These are phyloP conservation scores for Curvularia hawaiiensis DNA, from an alignment of 2,329 filamentous ascomycete genomes.

Conservation along the genomic window DNA sequence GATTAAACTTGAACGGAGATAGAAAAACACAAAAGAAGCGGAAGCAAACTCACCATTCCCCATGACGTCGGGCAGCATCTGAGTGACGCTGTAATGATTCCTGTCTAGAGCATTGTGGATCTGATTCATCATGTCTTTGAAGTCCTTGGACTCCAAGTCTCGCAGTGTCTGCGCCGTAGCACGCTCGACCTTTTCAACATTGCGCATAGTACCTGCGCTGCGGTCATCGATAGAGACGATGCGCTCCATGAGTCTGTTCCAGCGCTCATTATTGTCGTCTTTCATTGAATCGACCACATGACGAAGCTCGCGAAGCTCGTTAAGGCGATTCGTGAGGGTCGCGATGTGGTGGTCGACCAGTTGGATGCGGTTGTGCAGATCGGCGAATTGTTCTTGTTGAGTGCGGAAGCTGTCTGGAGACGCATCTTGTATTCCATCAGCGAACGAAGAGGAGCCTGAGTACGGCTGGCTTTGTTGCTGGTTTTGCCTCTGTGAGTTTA, in stretches of 20 bases:
- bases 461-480: constrained; percentile 28
- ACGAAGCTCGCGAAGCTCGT: constrained; percentile 64
- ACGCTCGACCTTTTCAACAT: constrained; percentile 60
- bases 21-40: neutral
- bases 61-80: constrained; percentile 57
- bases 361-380: constrained; percentile 85
- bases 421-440: constrained; percentile 50
- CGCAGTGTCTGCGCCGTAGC: constrained; percentile 57
- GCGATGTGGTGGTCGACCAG: constrained; percentile 76
- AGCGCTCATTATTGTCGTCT: constrained; percentile 60
- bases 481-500: constrained; percentile 40
- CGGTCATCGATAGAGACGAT: constrained; percentile 41
- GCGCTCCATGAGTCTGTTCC: constrained; percentile 56
- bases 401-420: constrained; percentile 53
- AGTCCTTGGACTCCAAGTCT: constrained; percentile 63
- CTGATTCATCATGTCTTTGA: constrained; percentile 59
- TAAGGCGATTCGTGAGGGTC: constrained; percentile 70
- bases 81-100: constrained; percentile 58
- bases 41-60: constrained; percentile 52
- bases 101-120: constrained; percentile 60
- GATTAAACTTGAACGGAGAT: no score
- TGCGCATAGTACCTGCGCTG: constrained; percentile 49
- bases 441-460: constrained; percentile 29
- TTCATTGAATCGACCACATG: constrained; percentile 65
- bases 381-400: constrained; percentile 70